Evolutionary conservation across 306 rosid genomes (phyloP), one percentile per base, ranked within the genome.

Genomic region (Pueraria montana): DNA sequence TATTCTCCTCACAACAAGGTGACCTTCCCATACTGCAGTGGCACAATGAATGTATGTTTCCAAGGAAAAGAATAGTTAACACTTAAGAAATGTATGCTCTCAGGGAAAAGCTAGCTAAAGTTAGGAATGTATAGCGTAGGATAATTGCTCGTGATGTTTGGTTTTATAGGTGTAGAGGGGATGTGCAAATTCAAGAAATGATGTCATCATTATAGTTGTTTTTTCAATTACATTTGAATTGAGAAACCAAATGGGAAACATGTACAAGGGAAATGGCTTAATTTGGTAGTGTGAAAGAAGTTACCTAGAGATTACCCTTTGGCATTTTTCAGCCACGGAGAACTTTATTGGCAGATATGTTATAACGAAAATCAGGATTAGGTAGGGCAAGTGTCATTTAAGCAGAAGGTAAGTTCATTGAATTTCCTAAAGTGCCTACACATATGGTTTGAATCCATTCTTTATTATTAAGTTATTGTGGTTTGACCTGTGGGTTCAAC

Each of bases 1-100:
- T 86, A 62, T 17, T 86, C 68, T 89, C 95, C 20, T 88, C 90
- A 87, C 96, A 89, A 55, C 94, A 88, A 18, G 97, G 98, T 26
- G 90, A 78, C 69, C 98, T 87, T 1, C 95, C 97, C 98, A 95
- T 95, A 10, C 30, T 83, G 77, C 34, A 56, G n/a, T 43, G 14
- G 24, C 56, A 5, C 42, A 80, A 61, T 18, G 4, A 62, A 24
- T 45, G 26, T 71, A 66, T 71, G n/a, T 52, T 36, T 76, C 34
- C 63, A 76, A 73, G 27, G 8, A 72, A 48, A 65, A 70, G 11
- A 48, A 17, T 49, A 20, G 63, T 11, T 24, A 43, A n/a, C 52
- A 53, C 11, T 40, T 66, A 21, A 17, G 3, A 1, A 27, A 27
- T 27, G 32, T 66, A 13, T 1, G 8, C 34, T 40, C 21, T 72